Conservation (phyloP, 202 grass and related monocot genomes). For the Zizania palustris region DNA sequence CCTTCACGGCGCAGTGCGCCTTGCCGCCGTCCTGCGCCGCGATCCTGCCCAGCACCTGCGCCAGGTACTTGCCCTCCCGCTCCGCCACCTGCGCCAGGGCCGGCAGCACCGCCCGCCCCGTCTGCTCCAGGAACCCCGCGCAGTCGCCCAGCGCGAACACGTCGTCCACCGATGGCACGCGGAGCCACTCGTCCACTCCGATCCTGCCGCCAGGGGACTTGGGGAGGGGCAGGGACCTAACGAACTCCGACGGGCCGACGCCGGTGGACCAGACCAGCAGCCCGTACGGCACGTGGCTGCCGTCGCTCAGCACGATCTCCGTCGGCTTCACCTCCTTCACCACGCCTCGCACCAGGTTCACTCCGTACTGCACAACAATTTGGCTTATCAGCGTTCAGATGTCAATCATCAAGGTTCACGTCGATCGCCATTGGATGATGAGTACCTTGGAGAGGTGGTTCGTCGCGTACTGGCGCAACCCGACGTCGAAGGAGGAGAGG, state of each 20-base stretch:
- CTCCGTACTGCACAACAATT: conserved; percentile 62
- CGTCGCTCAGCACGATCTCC: conserved; percentile 67
- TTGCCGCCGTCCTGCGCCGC: conserved; percentile 63
- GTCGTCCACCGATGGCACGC: conserved; percentile 68
- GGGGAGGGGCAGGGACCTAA: conserved; percentile 64
- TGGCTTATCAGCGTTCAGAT: neutral
- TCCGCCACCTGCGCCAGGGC: conserved; percentile 96
- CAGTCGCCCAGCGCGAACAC: conserved; percentile 96
- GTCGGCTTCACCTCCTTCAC: conserved; percentile 72
- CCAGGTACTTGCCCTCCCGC: conserved; percentile 82
- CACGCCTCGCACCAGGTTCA: conserved; percentile 67
- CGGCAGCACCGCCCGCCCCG: conserved; percentile 75
- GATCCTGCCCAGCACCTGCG: conserved; percentile 51
- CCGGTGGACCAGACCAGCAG: conserved; percentile 93
- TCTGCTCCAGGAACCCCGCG: conserved; percentile 80
- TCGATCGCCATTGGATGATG: neutral
- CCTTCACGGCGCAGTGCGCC: conserved; percentile 52
- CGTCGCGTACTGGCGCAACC: conserved; percentile 74
- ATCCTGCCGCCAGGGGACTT: conserved; percentile 82
- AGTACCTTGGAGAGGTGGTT: conserved; percentile 81
- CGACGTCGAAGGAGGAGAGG: conserved; percentile 72
- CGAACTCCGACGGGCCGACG: conserved; percentile 76
- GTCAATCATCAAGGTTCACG: neutral
- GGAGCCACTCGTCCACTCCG: conserved; percentile 81
- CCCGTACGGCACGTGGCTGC: conserved; percentile 69